Percentiles rank a stretch among this genome's conserved stretches.
Evolutionary conservation across 1,284 basidiomycete species (phyloP).

Genomic region (Ceratobasidium sp.): DNA sequence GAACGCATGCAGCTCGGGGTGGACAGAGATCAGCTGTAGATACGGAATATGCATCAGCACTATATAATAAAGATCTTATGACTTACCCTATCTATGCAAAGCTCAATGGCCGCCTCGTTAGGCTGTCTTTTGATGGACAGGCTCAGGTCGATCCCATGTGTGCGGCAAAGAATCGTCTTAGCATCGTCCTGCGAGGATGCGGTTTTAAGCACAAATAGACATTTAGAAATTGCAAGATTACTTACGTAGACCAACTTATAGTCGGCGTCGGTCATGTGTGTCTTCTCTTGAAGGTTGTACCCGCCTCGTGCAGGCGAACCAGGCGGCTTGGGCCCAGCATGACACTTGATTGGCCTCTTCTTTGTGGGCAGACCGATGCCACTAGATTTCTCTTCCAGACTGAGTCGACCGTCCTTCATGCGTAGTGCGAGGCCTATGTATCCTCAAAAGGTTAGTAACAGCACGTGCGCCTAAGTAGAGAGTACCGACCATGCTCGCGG

Average conservation of each 20-base stretch:
- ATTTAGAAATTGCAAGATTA: not conserved
- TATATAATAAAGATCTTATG: too few relatives aligned
- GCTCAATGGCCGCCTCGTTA: not conserved
- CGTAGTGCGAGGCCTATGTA: not conserved
- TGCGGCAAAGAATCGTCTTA: not conserved
- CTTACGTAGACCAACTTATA: constrained; percentile 9
- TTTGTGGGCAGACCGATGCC: not conserved
- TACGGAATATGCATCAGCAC: not conserved
- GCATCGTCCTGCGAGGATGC: not conserved
- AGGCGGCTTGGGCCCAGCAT: not conserved
- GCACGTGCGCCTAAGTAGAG: not conserved
- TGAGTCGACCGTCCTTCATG: not conserved
- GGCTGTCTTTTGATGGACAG: not conserved
- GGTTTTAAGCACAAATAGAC: not conserved
- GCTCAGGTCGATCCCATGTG: not conserved
- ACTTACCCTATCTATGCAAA: not conserved
- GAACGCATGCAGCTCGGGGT: constrained; percentile 2
- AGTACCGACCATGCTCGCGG: not conserved
- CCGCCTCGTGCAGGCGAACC: not conserved
- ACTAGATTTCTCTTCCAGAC: not conserved
- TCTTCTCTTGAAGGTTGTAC: not conserved
- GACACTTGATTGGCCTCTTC: not conserved
- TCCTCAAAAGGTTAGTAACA: not conserved
- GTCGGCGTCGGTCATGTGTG: not conserved
- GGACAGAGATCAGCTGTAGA: not conserved